Percentiles rank a stretch among this genome's conserved stretches.
These are phyloP conservation scores for Taphrina populina DNA, from an alignment of 1,139 yeast genomes.

Conservation along the genomic window DNA sequence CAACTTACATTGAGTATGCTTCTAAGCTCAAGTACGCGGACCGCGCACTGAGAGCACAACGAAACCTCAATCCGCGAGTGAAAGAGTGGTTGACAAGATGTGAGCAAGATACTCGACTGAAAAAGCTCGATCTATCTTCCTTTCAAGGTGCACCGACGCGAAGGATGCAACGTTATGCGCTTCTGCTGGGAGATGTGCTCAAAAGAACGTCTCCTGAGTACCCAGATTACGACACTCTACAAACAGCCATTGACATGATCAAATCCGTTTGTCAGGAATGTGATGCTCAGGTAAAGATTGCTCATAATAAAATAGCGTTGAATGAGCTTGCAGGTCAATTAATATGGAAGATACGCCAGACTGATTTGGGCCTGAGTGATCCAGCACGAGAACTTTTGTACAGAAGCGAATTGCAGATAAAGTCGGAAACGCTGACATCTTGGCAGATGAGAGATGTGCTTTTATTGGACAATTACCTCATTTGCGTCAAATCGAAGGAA, in stretches of 20 bases:
- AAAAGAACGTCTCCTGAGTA: conserved; percentile 55
- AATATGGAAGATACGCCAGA: conserved; percentile 41
- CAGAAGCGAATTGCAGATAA: conserved; percentile 56
- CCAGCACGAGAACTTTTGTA: conserved; percentile 57
- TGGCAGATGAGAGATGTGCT: conserved; percentile 55
- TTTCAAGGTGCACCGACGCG: conserved; percentile 76
- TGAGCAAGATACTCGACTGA: conserved; percentile 51
- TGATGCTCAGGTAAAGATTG: conserved; percentile 50
- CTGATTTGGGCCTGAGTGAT: conserved; percentile 57
- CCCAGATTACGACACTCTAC: conserved; percentile 57
- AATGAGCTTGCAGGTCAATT: conserved; percentile 10
- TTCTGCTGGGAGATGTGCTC: conserved; percentile 62
- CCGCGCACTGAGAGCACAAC: conserved; percentile 44
- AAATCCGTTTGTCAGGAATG: conserved; percentile 52
- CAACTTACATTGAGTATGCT: conserved; percentile 61
- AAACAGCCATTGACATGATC: conserved; percentile 56
- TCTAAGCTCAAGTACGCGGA: conserved; percentile 46
- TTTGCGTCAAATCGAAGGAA: conserved; percentile 59
- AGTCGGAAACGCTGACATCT: conserved; percentile 60
- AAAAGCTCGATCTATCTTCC: conserved; percentile 58
- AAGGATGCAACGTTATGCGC: conserved; percentile 67
- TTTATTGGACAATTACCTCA: conserved; percentile 67
- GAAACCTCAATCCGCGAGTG: conserved; percentile 53
- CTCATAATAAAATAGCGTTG: conserved; percentile 42
- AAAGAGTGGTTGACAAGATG: conserved; percentile 52